Percentiles rank a stretch among this genome's conserved stretches.
Conservation (phyloP, 495 filamentous ascomycete genomes). For the Pseudomonodictys pantanalensis region DNA sequence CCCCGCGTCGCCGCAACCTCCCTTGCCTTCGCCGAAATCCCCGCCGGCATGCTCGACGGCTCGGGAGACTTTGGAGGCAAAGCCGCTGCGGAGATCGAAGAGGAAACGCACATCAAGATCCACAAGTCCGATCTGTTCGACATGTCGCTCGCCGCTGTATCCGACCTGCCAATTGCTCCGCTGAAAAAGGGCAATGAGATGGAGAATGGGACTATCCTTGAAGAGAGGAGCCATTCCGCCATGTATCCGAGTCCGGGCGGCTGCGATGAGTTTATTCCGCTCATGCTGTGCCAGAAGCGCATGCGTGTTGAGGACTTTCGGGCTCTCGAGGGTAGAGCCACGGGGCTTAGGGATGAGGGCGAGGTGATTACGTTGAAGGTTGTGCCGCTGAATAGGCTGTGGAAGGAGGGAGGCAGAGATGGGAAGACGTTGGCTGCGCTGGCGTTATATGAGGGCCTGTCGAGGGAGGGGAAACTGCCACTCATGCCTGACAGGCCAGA, state of each 20-base stretch:
- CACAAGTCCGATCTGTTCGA: constrained; percentile 59
- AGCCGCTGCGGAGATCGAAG: constrained; percentile 77
- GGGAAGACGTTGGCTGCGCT: constrained; percentile 74
- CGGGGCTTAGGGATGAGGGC: constrained; percentile 70
- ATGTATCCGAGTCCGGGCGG: constrained; percentile 78
- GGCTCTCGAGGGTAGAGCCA: constrained; percentile 70
- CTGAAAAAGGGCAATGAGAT: constrained; percentile 7
- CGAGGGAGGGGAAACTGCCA: constrained; percentile 54
- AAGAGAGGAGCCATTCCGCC: constrained; percentile 56
- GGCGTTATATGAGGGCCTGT: constrained; percentile 73
- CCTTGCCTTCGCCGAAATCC: constrained; percentile 73
- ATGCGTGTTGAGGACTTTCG: constrained; percentile 62
- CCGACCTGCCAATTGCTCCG: background rate
- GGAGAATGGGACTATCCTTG: constrained; percentile 33
- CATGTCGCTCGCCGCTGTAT: constrained; percentile 57
- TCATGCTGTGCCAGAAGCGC: constrained; percentile 71
- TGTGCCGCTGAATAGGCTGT: constrained; percentile 67
- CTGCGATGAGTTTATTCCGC: constrained; percentile 78
- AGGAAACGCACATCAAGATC: constrained; percentile 61
- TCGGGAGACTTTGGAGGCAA: constrained; percentile 67
- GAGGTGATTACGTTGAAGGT: constrained; percentile 83
- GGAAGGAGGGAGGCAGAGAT: constrained; percentile 73
- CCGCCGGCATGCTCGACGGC: constrained; percentile 87
- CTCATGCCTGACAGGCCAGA: background rate
- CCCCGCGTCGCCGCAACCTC: constrained; percentile 77